Conservation (phyloP, 768 basidiomycete genomes). For the Boletus vermiculosoides region DNA sequence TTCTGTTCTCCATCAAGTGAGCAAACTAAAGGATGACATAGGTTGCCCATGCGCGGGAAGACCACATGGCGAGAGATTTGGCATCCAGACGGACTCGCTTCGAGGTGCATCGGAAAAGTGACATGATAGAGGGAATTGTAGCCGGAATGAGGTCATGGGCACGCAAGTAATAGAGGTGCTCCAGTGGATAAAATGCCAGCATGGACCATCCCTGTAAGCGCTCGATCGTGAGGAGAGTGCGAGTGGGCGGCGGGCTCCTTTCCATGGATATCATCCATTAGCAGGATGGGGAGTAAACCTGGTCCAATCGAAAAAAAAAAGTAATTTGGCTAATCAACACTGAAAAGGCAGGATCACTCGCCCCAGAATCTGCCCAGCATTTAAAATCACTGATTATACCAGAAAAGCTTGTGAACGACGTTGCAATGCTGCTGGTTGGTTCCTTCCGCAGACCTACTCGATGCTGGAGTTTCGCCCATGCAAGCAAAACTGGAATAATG, state of each 20-base stretch:
- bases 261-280: slow-evolving; percentile 79
- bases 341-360: slow-evolving; percentile 33
- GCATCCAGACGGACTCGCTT: slow-evolving; percentile 47
- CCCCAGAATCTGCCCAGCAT: slow-evolving; percentile 81
- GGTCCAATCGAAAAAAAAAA: not conserved
- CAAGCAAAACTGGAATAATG: slow-evolving; percentile 59
- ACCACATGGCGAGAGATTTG: slow-evolving; percentile 59
- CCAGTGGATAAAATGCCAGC: slow-evolving; percentile 77
- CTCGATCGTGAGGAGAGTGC: slow-evolving; percentile 70
- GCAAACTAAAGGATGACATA: slow-evolving; percentile 77
- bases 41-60: slow-evolving; percentile 76
- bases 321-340: not conserved
- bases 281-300: slow-evolving; percentile 78
- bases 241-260: slow-evolving; percentile 67
- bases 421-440: slow-evolving; percentile 55
- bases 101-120: slow-evolving; percentile 41
- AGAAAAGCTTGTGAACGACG: slow-evolving; percentile 52
- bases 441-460: slow-evolving; percentile 54
- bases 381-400: slow-evolving; percentile 59
- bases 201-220: slow-evolving; percentile 73
- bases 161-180: slow-evolving; percentile 69
- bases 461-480: slow-evolving; percentile 69
- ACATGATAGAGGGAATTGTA: slow-evolving; percentile 45
- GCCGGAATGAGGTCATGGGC: slow-evolving; percentile 61
- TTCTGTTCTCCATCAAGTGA: slow-evolving; percentile 67